These are phyloP conservation scores for Leucoagaricus sp. DNA, from an alignment of 1,284 basidiomycete genomes.

Conservation along the genomic window DNA sequence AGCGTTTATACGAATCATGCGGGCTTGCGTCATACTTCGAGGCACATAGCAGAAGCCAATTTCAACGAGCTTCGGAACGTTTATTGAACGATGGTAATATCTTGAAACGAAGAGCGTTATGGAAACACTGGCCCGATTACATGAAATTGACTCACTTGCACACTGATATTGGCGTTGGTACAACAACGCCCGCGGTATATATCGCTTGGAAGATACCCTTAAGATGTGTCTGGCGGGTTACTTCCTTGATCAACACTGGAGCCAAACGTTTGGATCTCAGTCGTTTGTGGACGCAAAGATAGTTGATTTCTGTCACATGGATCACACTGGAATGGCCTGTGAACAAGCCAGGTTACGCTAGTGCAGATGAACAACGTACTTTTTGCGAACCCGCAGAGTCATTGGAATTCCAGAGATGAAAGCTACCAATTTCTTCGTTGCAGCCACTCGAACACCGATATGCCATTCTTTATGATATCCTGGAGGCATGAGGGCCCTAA, in stretches of 20 bases:
- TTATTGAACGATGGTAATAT: constrained; percentile 93
- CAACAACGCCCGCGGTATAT: constrained; percentile 90
- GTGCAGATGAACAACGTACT: constrained; percentile 50
- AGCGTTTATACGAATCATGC: constrained; percentile 79
- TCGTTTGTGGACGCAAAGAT: constrained; percentile 98
- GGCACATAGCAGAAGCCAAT: constrained; percentile 90
- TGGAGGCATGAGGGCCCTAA: constrained; percentile 93
- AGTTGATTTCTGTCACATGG: constrained; percentile 91
- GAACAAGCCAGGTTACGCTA: not conserved
- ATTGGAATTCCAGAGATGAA: constrained; percentile 98
- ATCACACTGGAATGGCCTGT: constrained; percentile 53
- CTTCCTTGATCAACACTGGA: constrained; percentile 97
- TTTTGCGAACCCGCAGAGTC: constrained; percentile 74
- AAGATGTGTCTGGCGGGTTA: constrained; percentile 91
- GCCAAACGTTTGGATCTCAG: constrained; percentile 94
- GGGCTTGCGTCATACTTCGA: constrained; percentile 82
- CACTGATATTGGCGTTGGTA: constrained; percentile 88
- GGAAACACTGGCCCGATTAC: not conserved
- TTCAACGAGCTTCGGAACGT: constrained; percentile 91
- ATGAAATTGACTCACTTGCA: constrained; percentile 38
- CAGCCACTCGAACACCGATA: constrained; percentile 89
- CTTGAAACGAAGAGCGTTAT: constrained; percentile 36
- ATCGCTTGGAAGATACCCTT: constrained; percentile 96
- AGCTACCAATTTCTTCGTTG: constrained; percentile 93
- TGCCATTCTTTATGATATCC: constrained; percentile 96